phyloP scores from a whole-genome alignment of 768 basidiomycete genomes.

The button mushroom (Agaricus bisporus) region DNA sequence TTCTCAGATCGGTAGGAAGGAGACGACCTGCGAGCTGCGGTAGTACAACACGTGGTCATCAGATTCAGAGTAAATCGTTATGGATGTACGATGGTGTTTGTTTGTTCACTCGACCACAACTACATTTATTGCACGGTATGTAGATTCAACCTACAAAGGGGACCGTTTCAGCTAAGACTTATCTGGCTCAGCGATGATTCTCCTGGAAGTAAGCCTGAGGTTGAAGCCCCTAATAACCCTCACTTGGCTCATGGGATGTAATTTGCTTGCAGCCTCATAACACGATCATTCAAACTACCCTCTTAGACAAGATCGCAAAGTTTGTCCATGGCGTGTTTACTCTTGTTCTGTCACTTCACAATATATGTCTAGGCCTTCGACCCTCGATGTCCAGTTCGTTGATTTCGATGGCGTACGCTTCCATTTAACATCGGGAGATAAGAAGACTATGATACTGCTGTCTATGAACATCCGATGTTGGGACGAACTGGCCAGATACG shows the following conservation, averaged over 20 bases:
- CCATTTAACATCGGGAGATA: constrained; percentile 82
- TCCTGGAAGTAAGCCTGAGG: constrained; percentile 61
- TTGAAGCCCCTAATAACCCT: background rate
- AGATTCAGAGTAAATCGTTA: background rate
- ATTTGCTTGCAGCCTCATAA: constrained; percentile 64
- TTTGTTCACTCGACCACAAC: too few relatives aligned
- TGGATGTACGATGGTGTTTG: too few relatives aligned
- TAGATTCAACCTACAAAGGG: too few relatives aligned
- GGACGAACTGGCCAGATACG: constrained; percentile 86
- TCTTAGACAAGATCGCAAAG: constrained; percentile 85
- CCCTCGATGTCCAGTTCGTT: constrained; percentile 93
- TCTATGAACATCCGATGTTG: constrained; percentile 99
- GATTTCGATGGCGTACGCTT: constrained; percentile 98
- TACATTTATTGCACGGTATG: background rate
- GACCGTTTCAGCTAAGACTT: background rate
- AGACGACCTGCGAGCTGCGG: too few relatives aligned
- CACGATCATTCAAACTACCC: constrained; percentile 86
- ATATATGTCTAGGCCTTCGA: constrained; percentile 59
- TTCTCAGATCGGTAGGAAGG: too few relatives aligned
- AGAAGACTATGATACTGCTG: constrained; percentile 74
- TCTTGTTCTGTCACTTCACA: constrained; percentile 9
- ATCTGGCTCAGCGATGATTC: constrained; percentile 50
- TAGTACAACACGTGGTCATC: constrained; percentile 3
- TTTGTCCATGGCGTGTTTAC: constrained; percentile 23
- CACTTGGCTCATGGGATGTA: background rate